Base-by-base conservation (phyloP, 1,284 basidiomycete genomes). In the Afroboletus lepidellus region DNA sequence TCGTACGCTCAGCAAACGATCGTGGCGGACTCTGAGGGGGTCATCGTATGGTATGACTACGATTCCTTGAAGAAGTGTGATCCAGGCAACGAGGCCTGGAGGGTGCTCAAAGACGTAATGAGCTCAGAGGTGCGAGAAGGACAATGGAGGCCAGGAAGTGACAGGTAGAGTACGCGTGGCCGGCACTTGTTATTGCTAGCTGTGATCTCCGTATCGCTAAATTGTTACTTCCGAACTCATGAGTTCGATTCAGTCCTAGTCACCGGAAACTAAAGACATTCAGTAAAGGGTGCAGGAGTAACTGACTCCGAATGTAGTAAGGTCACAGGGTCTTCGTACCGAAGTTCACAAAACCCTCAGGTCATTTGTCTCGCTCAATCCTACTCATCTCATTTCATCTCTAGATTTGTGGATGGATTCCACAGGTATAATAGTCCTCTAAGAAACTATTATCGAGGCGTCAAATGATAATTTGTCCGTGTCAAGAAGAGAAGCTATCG, bases 41-140 rank as follows among this genome's bases (percentile, higher is more conserved):
- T 77, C 6, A 65, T 87, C 23, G 87, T 87, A 8, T 90, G 87
- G 87, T 90, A 90, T 52, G 82, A 87, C 63, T 88, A 89, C 57
- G 83, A 85, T 51, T 73, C 59, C 24, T 70, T 87, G 50, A 74
- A 70, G 65, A 90, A 87, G 66, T 82, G 79, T 57, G 76, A 80
- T 59, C 85, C 86, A 6, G 79, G 79, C 1, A 73, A 78, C 52
- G 69, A 73, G 34, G 59, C 66, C 5, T 69, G 74, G 65, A 53
- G 49, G 30, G 48, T 64, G 11, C 60, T 67, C 27, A 65, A 34
- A 37, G 50, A 62, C 3, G 49, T 51, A 24, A 60, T 63, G 63
- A 32, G 44, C 5, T 48, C 64, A 7, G 63, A 60, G 48, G 56
- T 53, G 24, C 58, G 51, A 47, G 64, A 63, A 27, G 25, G 41